phyloP scores from a whole-genome alignment of 345 rosid genomes.

The Corchorus capsularis region DNA sequence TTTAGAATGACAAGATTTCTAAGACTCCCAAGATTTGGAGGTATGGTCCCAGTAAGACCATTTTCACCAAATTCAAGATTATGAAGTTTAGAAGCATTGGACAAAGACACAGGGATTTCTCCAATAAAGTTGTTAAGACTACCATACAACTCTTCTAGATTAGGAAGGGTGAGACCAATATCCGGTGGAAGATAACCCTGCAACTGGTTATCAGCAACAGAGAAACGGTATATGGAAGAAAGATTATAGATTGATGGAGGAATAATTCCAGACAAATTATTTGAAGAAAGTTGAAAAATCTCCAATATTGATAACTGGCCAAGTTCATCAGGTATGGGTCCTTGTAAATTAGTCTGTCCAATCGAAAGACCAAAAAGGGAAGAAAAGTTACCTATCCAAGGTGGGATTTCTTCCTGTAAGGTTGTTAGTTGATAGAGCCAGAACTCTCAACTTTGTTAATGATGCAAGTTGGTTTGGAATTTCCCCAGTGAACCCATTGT shows the following conservation, averaged over 20 bases:
- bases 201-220: conserved; percentile 25
- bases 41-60: conserved; percentile 7
- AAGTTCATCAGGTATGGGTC: too few species aligned
- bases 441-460: too few species aligned
- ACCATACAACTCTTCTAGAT: conserved; percentile 21
- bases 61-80: conserved; percentile 29
- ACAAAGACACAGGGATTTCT: conserved; percentile 25
- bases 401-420: too few species aligned
- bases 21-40: conserved; percentile 19
- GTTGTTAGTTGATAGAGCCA: too few species aligned
- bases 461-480: too few species aligned
- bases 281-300: too few species aligned
- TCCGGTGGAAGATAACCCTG: conserved; percentile 26
- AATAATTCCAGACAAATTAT: conserved; percentile 25
- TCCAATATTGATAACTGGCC: too few species aligned
- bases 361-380: too few species aligned
- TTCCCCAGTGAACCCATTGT: too few species aligned
- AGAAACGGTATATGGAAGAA: conserved; percentile 22
- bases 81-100: conserved; percentile 31
- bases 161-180: conserved; percentile 20
- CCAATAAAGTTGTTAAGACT: conserved; percentile 30
- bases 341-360: too few species aligned
- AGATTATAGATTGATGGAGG: conserved; percentile 36
- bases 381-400: too few species aligned
- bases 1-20: conserved; percentile 23